Evolutionary conservation across 495 filamentous ascomycete species (phyloP).

Genomic region (Penicillium fimorum): DNA sequence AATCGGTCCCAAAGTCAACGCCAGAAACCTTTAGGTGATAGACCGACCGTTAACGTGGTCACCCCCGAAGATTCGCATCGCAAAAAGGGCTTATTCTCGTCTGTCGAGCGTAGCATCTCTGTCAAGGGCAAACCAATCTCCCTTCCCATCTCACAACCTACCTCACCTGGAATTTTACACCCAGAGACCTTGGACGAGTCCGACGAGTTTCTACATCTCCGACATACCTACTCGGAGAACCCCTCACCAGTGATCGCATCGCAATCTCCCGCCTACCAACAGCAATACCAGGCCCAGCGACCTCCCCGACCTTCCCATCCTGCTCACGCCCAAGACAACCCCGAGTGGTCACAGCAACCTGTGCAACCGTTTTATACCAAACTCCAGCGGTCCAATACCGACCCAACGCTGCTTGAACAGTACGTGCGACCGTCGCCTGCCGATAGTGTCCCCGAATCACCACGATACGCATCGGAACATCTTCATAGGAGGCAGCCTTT

Average conservation of each 20-base stretch:
- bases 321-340: slow-evolving; percentile 11
- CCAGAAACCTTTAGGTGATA: slow-evolving; percentile 23
- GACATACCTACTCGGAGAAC: slow-evolving; percentile 13
- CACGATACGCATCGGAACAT: slow-evolving; percentile 23
- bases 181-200: slow-evolving; percentile 22
- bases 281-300: slow-evolving; percentile 17
- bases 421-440: slow-evolving; percentile 49
- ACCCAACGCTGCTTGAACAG: slow-evolving; percentile 37
- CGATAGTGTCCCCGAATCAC: slow-evolving; percentile 24
- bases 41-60: slow-evolving; percentile 24
- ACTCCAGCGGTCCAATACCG: slow-evolving; percentile 33
- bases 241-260: slow-evolving; percentile 9
- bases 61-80: slow-evolving; percentile 20
- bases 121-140: slow-evolving; percentile 24
- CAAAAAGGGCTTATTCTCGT: slow-evolving; percentile 17
- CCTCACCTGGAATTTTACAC: slow-evolving; percentile 22
- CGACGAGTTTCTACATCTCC: slow-evolving; percentile 22
- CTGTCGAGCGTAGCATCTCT: slow-evolving; percentile 24
- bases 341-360: slow-evolving; percentile 16
- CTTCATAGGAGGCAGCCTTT: slow-evolving; percentile 14
- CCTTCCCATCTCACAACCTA: slow-evolving; percentile 26
- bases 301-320: slow-evolving; percentile 13
- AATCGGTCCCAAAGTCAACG: slow-evolving; percentile 35
- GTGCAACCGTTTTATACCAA: slow-evolving; percentile 14
- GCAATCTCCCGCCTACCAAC: slow-evolving; percentile 19